Evolutionary conservation across 2,329 filamentous ascomycete genomes (phyloP), one percentile per base, ranked within the genome.

Genomic region (Shiraia sp.): DNA sequence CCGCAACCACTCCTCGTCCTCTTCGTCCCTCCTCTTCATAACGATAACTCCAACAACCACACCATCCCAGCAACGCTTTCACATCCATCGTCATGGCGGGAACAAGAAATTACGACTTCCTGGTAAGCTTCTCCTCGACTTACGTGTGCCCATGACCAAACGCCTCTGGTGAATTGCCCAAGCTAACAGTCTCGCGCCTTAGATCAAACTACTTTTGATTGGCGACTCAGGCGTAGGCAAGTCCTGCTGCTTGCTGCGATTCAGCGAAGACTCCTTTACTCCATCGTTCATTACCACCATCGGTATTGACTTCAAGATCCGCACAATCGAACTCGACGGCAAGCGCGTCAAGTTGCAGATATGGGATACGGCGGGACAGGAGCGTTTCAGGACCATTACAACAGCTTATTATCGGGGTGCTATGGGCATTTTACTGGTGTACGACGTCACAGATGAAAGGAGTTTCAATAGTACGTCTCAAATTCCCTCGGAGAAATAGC

Each of bases 261-360:
- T 96, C 79, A 95, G 90, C 74, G 91, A 96, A 76, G 91, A 96
- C 79, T 95, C 89, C 32, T 96, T 96, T 77, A 96, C 91, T 38
- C 91, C 91, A 30, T 95, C 90, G 61, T 96, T 96, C 80, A 96
- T 96, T 79, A 96, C 91, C 51, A 99, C 93, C 51, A 99, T 99
- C 74, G 93, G 93, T 60, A 97, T 99, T 78, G 93, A 99, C 77
- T 99, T 99, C 80, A 99, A 99, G 82, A 99, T 99, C 71, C 84
- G 93, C 58, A 99, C 93, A 55, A 99, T 99, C 76, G 93, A 99
- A 77, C 80, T 99, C 59, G 93, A 99, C 75, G 92, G 92, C 70
- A 99, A 99, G 83, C 83, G 92, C 51, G 93, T 99, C 65, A 99
- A 99, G 81, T 78, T 99, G 70, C 93, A 99, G 79, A 99, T 99